These are phyloP conservation scores for Fusarium pseudoanthophilum DNA, from an alignment of 2,329 filamentous ascomycete genomes.

Conservation along the genomic window DNA sequence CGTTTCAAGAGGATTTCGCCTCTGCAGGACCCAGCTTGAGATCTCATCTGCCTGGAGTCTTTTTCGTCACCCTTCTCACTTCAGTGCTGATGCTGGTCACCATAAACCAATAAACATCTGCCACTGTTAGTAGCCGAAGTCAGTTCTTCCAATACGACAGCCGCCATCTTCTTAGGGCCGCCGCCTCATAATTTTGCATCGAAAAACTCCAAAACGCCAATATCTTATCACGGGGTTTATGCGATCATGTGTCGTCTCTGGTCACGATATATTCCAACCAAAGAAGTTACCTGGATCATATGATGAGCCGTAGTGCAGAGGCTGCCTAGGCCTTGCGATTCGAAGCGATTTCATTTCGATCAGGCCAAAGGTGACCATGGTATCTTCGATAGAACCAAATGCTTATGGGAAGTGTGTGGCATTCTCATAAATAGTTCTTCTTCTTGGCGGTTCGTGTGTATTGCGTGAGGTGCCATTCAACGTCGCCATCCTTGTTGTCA, in stretches of 20 bases:
- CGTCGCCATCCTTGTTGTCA: conserved; percentile 93
- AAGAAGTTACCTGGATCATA: background rate
- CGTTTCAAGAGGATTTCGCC: background rate
- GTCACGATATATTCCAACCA: background rate
- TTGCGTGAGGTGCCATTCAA: conserved; percentile 96
- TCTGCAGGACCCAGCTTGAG: background rate
- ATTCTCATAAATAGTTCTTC: conserved; percentile 86
- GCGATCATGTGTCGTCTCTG: background rate
- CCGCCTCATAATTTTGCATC: conserved; percentile 17
- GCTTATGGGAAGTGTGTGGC: background rate
- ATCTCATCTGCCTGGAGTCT: conserved; percentile 5
- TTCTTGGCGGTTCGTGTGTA: conserved; percentile 94
- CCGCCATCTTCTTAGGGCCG: conserved; percentile 7
- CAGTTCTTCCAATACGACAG: conserved; percentile 13
- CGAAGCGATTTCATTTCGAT: background rate
- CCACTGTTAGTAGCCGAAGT: conserved; percentile 1
- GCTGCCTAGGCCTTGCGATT: background rate
- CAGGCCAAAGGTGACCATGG: background rate
- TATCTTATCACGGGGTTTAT: conserved; percentile 1
- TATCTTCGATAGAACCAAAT: background rate
- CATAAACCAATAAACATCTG: conserved; percentile 32
- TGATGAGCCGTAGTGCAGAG: background rate
- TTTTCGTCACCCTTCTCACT: background rate
- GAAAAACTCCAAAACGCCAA: conserved; percentile 43
- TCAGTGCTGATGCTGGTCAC: conserved; percentile 21